Base-by-base conservation (phyloP, 176 grass and related monocot species). In the Musa itinerans region DNA sequence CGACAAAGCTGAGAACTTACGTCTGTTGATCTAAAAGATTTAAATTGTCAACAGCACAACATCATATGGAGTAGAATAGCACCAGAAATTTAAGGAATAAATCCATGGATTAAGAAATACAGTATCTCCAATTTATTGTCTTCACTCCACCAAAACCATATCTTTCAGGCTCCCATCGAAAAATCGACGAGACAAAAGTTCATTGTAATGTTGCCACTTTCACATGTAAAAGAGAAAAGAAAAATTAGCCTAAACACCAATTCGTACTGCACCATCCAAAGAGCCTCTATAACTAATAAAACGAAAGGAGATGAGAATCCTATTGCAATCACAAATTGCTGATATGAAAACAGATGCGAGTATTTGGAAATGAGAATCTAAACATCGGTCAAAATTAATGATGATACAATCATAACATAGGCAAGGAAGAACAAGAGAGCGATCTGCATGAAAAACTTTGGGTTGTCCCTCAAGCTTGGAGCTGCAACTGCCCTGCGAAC, bases 351-450 rank as follows among this genome's bases (percentile, higher is more conserved):
- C 34, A 43, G 34, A 43, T 43, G 34, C 3, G 3, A 43, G 34
- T 0, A 43, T 43, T 43, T 43, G 9, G 62, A 43, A 43, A 11
- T 34, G 27, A 52, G 27, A 50, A 76, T 73, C 89, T 99, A 91
- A 82, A 93, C 86, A 84, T 99, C 90, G 1, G 95, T 94, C 81
- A 99, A 83, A 82, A 94, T 89, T 87, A 99, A 87, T 9, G 95
- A 99, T 52, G 90, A 99, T 84, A 99, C 82, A 86, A 99, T 99
- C 90, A 99, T 87, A 29, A 99, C 82, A 79, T 94, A 99, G 1
- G 95, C 90, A 13, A 94, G 74, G 78, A 94, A 93, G 84, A 99
- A 99, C 78, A 99, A 94, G 74, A 99, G 79, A 34, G 82, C 82
- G 12, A 99, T 89, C 82, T 99, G 95, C 83, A 99, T 82, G 78